Conservation (phyloP, 1,284 basidiomycete species). For the Malassezia sp. region DNA sequence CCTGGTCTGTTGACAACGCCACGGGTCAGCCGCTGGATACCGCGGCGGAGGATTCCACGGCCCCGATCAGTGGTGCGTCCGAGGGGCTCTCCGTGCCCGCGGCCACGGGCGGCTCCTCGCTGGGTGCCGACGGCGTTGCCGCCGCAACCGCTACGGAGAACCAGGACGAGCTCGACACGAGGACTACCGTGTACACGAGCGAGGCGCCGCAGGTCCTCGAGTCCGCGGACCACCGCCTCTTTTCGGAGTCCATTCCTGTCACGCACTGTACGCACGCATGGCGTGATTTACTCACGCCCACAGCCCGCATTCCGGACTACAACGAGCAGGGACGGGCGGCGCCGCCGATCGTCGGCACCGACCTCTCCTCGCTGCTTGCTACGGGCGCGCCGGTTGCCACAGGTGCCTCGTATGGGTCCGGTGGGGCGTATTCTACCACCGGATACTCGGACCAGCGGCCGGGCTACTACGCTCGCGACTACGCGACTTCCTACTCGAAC, state of each 20-base stretch:
- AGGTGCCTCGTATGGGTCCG: too few species aligned
- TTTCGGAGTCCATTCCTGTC: constrained; percentile 14
- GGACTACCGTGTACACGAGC: constrained; percentile 12
- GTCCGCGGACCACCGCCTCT: constrained; percentile 12
- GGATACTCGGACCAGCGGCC: too few species aligned
- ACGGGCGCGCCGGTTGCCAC: too few species aligned
- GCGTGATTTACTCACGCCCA: not conserved
- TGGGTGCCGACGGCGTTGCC: not conserved
- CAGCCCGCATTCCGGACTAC: constrained; percentile 12
- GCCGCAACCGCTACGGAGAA: not conserved
- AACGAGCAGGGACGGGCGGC: constrained; percentile 6
- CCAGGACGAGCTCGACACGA: not conserved
- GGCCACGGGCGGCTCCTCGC: not conserved
- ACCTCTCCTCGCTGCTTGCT: constrained; percentile 10
- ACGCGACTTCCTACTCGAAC: too few species aligned
- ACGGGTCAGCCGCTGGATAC: too few species aligned
- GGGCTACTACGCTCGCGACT: too few species aligned
- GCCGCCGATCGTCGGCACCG: constrained; percentile 6
- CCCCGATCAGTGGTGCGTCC: not conserved
- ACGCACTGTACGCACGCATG: constrained; percentile 12
- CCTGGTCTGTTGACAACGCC: too few species aligned
- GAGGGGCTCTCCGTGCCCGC: not conserved
- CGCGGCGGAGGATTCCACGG: not conserved
- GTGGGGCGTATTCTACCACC: too few species aligned
- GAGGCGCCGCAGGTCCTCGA: constrained; percentile 13